A percentile compares a stretch with the other conserved stretches of the same genome.
Evolutionary conservation across 495 filamentous ascomycete genomes (phyloP).

Genomic region (Astrothelium macrocarpum): DNA sequence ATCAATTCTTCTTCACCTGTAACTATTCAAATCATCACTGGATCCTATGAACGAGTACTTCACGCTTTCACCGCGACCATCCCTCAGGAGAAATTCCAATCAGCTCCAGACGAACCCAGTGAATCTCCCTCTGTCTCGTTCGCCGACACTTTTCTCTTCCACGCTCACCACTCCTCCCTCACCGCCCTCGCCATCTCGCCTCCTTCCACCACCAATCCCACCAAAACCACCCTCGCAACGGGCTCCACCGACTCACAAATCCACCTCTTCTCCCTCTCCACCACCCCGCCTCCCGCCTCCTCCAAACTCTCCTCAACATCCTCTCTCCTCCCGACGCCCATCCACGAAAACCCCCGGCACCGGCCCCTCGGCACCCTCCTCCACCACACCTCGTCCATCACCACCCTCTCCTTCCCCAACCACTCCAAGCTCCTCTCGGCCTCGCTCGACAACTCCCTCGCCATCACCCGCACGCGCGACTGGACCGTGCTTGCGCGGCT

Average conservation of each 20-base stretch:
- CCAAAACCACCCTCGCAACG: slow-evolving; percentile 75
- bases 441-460: slow-evolving; percentile 79
- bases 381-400: slow-evolving; percentile 75
- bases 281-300: slow-evolving; percentile 44
- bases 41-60: slow-evolving; percentile 88
- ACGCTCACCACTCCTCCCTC: slow-evolving; percentile 82
- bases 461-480: slow-evolving; percentile 75
- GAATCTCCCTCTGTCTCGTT: slow-evolving; percentile 46
- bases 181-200: slow-evolving; percentile 84
- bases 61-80: slow-evolving; percentile 82
- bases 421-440: slow-evolving; percentile 77
- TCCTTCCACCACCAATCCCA: slow-evolving; percentile 47
- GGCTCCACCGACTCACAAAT: slow-evolving; percentile 88
- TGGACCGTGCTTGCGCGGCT: slow-evolving; percentile 85
- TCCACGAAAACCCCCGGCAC: slow-evolving; percentile 75
- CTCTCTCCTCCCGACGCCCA: slow-evolving; percentile 38
- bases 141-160: slow-evolving; percentile 90
- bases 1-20: not conserved
- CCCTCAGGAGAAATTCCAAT: slow-evolving; percentile 19
- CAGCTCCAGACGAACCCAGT: not conserved
- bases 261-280: slow-evolving; percentile 86
- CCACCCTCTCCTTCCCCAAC: slow-evolving; percentile 70
- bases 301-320: slow-evolving; percentile 7
- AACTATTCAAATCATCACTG: slow-evolving; percentile 79
- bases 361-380: slow-evolving; percentile 77